Conservation (phyloP, 2,329 filamentous ascomycete species). For the Colletotrichum incanum region DNA sequence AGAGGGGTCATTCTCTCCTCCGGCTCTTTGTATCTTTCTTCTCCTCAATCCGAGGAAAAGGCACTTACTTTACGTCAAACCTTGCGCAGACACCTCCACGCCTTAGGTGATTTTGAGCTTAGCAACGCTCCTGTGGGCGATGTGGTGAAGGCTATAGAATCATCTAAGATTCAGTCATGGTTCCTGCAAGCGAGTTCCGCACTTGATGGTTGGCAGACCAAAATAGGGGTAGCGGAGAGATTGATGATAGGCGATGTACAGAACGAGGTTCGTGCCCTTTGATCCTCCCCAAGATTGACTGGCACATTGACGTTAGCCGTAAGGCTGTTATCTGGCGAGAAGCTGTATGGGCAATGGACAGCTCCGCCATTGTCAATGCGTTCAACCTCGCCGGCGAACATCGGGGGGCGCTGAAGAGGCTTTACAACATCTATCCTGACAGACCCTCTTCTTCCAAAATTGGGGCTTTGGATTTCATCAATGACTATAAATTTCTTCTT, state of each 20-base stretch:
- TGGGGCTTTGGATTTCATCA: slow-evolving; percentile 58
- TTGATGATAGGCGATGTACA: slow-evolving; percentile 61
- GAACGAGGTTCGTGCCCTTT: slow-evolving; percentile 53
- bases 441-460: slow-evolving; percentile 57
- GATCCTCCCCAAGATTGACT: background rate
- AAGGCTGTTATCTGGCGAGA: slow-evolving; percentile 62
- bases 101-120: slow-evolving; percentile 37
- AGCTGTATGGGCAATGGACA: slow-evolving; percentile 56
- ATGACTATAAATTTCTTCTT: slow-evolving; percentile 52
- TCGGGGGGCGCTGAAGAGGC: slow-evolving; percentile 52
- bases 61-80: slow-evolving; percentile 1
- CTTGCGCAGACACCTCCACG: background rate
- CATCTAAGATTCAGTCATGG: slow-evolving; percentile 57
- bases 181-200: slow-evolving; percentile 58
- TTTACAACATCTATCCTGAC: slow-evolving; percentile 59
- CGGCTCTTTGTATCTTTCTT: slow-evolving; percentile 59
- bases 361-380: slow-evolving; percentile 51
- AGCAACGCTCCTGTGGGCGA: slow-evolving; percentile 48
- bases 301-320: background rate
- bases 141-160: slow-evolving; percentile 54
- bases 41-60: slow-evolving; percentile 53
- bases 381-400: slow-evolving; percentile 52
- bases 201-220: slow-evolving; percentile 55
- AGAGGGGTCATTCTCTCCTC: slow-evolving; percentile 57
- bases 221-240: slow-evolving; percentile 51